Evolutionary conservation across 2,329 filamentous ascomycete genomes (phyloP), one percentile per base, ranked within the genome.

Genomic region (Macroventuria anomochaeta): DNA sequence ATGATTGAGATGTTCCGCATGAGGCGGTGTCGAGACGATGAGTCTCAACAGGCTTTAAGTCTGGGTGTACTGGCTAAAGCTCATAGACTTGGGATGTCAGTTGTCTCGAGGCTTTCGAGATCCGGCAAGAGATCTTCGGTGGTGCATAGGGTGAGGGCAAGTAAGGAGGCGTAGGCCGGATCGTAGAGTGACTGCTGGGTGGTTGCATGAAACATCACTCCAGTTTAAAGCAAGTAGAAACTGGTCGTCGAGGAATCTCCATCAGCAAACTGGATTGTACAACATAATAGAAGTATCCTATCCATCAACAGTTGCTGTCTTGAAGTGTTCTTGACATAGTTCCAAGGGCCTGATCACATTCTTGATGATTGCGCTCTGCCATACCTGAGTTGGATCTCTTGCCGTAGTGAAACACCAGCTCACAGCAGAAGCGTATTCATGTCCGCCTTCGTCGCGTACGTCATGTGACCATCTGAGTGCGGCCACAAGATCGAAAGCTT

Each of bases 1-100:
- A 72, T 83, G 5, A 81, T 89, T 25, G 87, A 90, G 75, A 87
- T 87, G 82, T 86, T 84, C 67, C 79, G 89, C 74, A 70, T 90
- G 63, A 86, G 81, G 73, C 76, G 84, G 34, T 62, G 57, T 47
- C 54, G 52, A 29, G 46, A 43, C 11, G 23, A 29, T 25, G 36
- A 41, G 5, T 6, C 23, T 38, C 29, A 12, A n/a, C 44, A 43
- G 21, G 39, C 21, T 49, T 40, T 46, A 31, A 49, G 37, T 29
- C 32, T 8, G 29, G 43, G 32, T 28, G 32, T 43, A 1, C 38
- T 53, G 32, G 25, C 38, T 23, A 53, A 47, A 53, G 50, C 32
- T 7, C 26, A 53, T n/a, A 38, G 26, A 33, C 23, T 53, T 2
- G 43, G 43, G 10, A 51, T 42, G 11, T 47, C 42, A n/a, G 36